Evolutionary conservation across 768 basidiomycete genomes (phyloP).

Genomic region (Neoboletus subvelutipes): DNA sequence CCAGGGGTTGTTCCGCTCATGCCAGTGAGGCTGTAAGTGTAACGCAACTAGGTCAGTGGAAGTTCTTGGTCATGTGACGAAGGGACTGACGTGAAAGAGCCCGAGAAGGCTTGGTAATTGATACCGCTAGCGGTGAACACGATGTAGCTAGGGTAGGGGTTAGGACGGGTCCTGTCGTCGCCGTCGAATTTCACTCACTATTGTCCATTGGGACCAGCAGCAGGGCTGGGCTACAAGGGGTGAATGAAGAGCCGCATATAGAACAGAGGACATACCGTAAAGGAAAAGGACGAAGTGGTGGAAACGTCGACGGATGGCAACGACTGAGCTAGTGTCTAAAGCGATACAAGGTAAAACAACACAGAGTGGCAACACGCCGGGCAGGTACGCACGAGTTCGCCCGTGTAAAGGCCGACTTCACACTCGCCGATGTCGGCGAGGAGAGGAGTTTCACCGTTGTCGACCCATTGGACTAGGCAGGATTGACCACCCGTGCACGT

Average conservation of each 20-base stretch:
- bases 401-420: slow-evolving; percentile 57
- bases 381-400: slow-evolving; percentile 43
- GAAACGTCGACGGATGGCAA: slow-evolving; percentile 57
- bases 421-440: slow-evolving; percentile 50
- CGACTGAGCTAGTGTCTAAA: slow-evolving; percentile 56
- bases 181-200: slow-evolving; percentile 46
- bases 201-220: slow-evolving; percentile 50
- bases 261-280: slow-evolving; percentile 46
- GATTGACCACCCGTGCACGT: slow-evolving; percentile 53
- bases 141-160: slow-evolving; percentile 50
- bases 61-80: neutral
- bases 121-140: slow-evolving; percentile 46
- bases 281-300: slow-evolving; percentile 44
- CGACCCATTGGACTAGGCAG: slow-evolving; percentile 60
- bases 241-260: neutral
- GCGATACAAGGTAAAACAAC: neutral
- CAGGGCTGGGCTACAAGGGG: slow-evolving; percentile 47
- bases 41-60: slow-evolving; percentile 5
- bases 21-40: slow-evolving; percentile 50
- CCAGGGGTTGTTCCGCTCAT: slow-evolving; percentile 56
- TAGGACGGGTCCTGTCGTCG: neutral
- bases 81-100: slow-evolving; percentile 51
- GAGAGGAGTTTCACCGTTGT: slow-evolving; percentile 56
- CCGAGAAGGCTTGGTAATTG: slow-evolving; percentile 47
- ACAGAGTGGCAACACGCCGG: neutral